phyloP scores from a whole-genome alignment of 805 yeast species.

The Saccharomycopsis schoenii region DNA sequence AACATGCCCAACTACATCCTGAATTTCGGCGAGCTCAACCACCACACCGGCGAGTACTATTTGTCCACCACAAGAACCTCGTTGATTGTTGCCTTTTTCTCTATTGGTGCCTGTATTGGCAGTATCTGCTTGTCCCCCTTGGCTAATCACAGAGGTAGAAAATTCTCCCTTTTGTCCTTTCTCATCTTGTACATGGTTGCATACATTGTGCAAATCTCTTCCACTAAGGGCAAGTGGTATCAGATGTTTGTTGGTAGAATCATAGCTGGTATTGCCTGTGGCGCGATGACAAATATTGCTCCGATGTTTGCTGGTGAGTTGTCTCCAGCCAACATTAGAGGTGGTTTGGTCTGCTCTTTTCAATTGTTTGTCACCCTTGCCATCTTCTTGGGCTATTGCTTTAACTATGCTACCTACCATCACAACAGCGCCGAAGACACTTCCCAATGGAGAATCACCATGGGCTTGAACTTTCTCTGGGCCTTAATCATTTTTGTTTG shows the following conservation, averaged over 20 bases:
- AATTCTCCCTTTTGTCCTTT: slow-evolving; percentile 42
- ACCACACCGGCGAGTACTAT: slow-evolving; percentile 30
- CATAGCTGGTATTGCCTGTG: slow-evolving; percentile 66
- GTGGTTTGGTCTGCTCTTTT: slow-evolving; percentile 58
- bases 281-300: slow-evolving; percentile 65
- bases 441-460: slow-evolving; percentile 63
- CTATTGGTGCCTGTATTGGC: slow-evolving; percentile 67
- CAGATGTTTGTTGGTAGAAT: slow-evolving; percentile 58
- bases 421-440: slow-evolving; percentile 33
- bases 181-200: slow-evolving; percentile 53
- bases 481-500: slow-evolving; percentile 25
- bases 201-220: slow-evolving; percentile 48
- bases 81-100: slow-evolving; percentile 46
- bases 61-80: slow-evolving; percentile 42
- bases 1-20: slow-evolving; percentile 47
- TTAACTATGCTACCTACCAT: slow-evolving; percentile 50
- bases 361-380: slow-evolving; percentile 65
- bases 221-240: slow-evolving; percentile 41
- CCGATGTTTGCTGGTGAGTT: slow-evolving; percentile 66
- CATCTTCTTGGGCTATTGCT: slow-evolving; percentile 61
- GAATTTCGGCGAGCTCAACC: slow-evolving; percentile 40
- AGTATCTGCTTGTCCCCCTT: slow-evolving; percentile 47
- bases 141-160: slow-evolving; percentile 55
- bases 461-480: slow-evolving; percentile 40
- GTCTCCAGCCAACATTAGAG: slow-evolving; percentile 62